These are phyloP conservation scores for Pseudomassariella vexata DNA, from an alignment of 2,329 filamentous ascomycete species.

Conservation along the genomic window DNA sequence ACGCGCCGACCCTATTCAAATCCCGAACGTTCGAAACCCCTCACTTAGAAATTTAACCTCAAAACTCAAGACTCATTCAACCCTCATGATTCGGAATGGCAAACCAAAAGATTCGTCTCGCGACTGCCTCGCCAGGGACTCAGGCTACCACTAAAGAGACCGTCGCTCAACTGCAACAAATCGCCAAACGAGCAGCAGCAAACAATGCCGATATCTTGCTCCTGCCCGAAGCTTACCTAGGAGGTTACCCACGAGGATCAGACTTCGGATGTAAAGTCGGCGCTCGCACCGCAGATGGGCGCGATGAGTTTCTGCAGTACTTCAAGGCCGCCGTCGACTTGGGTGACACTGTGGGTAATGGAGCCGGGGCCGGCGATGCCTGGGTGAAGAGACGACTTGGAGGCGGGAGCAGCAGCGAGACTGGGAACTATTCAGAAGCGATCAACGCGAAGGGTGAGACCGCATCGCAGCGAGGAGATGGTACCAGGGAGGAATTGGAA, in stretches of 20 bases:
- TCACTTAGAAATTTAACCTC: background rate
- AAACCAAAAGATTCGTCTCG: constrained; percentile 38
- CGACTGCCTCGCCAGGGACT: constrained; percentile 50
- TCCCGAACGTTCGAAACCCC: constrained; percentile 2
- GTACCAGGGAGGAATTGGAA: constrained; percentile 77
- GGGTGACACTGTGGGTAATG: constrained; percentile 63
- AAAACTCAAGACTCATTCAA: background rate
- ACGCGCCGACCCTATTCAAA: too few species aligned
- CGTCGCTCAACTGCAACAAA: constrained; percentile 57
- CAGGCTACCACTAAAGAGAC: constrained; percentile 50
- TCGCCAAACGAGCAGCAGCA: constrained; percentile 57
- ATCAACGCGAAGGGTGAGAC: too few species aligned
- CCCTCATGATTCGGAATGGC: constrained; percentile 4
- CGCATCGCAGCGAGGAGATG: constrained; percentile 56
- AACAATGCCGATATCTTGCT: constrained; percentile 62
- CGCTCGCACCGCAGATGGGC: constrained; percentile 60
- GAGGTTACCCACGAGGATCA: constrained; percentile 81
- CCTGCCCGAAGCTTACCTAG: constrained; percentile 88
- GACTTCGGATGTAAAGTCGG: constrained; percentile 73
- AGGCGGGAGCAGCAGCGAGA: constrained; percentile 9
- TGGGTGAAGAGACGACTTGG: constrained; percentile 64
- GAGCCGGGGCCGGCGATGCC: constrained; percentile 62
- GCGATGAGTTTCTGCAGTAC: constrained; percentile 78
- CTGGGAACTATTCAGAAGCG: constrained; percentile 29
- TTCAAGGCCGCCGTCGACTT: constrained; percentile 76